These are phyloP conservation scores for Vanrija sp. DNA, from an alignment of 1,284 basidiomycete species.

Conservation along the genomic window DNA sequence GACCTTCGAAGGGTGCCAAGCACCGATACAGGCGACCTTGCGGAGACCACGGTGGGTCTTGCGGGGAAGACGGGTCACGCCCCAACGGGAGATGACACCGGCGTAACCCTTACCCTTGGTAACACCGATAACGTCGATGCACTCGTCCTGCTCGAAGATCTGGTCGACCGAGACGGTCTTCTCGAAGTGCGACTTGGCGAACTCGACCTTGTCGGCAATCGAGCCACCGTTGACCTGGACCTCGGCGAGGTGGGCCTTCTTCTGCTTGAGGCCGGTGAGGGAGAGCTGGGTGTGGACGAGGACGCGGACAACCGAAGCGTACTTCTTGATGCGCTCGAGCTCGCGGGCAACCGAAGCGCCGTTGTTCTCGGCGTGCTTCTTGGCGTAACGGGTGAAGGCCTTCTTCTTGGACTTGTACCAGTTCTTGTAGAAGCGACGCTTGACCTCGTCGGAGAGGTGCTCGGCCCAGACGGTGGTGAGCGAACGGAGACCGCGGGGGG, in stretches of 20 bases:
- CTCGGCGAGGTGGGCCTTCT: constrained; percentile 99
- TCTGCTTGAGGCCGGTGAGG: constrained; percentile 96
- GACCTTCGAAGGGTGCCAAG: constrained; percentile 98
- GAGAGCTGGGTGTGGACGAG: constrained; percentile 98
- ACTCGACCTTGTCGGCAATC: constrained; percentile 96
- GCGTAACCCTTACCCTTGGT: constrained; percentile 99
- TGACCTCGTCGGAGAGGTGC: constrained; percentile 74
- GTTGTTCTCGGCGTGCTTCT: constrained; percentile 95
- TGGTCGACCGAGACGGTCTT: constrained; percentile 84
- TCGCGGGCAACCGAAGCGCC: constrained; percentile 91
- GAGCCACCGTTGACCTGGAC: constrained; percentile 99
- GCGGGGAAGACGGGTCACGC: constrained; percentile 92
- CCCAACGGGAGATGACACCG: constrained; percentile 99
- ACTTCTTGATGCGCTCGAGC: constrained; percentile 99
- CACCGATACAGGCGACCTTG: constrained; percentile 99
- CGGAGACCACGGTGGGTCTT: constrained; percentile 99
- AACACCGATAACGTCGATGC: constrained; percentile 94
- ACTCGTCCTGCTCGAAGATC: constrained; percentile 96
- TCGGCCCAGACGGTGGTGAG: constrained; percentile 65
- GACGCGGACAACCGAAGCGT: constrained; percentile 99
- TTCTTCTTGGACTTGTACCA: constrained; percentile 99
- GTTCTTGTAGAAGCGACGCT: constrained; percentile 99
- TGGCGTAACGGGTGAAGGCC: constrained; percentile 95
- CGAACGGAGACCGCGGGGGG: constrained; percentile 93
- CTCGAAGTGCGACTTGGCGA: constrained; percentile 91